Evolutionary conservation across 1,284 basidiomycete species (phyloP).

Genomic region (Papiliotrema nemorosa): DNA sequence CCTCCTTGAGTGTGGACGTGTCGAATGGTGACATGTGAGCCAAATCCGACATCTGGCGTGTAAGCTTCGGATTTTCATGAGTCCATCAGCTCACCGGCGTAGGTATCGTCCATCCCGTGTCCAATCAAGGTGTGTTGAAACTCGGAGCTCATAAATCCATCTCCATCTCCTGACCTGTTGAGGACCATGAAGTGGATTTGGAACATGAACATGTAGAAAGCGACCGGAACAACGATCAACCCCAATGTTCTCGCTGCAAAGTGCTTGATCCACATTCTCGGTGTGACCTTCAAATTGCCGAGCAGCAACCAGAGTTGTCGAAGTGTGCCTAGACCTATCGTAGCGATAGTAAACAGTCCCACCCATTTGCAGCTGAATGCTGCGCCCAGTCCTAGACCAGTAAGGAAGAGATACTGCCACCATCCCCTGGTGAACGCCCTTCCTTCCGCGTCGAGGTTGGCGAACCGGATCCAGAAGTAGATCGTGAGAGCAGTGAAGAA

Average conservation of each 20-base stretch:
- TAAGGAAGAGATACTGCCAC: constrained; percentile 91
- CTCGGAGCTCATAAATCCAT: constrained; percentile 98
- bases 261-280: constrained; percentile 72
- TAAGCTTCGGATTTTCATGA: neutral
- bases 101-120: constrained; percentile 87
- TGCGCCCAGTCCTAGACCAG: constrained; percentile 84
- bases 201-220: constrained; percentile 96
- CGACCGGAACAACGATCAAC: constrained; percentile 74
- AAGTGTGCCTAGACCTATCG: constrained; percentile 80
- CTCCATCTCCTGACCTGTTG: constrained; percentile 86
- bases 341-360: constrained; percentile 97
- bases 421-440: constrained; percentile 72
- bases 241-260: constrained; percentile 85
- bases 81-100: constrained; percentile 60
- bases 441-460: constrained; percentile 71
- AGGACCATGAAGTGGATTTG: constrained; percentile 89
- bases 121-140: constrained; percentile 97
- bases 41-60: constrained; percentile 73
- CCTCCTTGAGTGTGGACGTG: constrained; percentile 97
- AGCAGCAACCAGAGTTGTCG: constrained; percentile 86
- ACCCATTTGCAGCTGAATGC: constrained; percentile 98
- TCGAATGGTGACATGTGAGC: constrained; percentile 76
- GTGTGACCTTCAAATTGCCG: constrained; percentile 77
- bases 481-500: constrained; percentile 93
- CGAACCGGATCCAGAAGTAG: constrained; percentile 86